phyloP scores from a whole-genome alignment of 805 yeast species.

The Lipomyces mesembrius region DNA sequence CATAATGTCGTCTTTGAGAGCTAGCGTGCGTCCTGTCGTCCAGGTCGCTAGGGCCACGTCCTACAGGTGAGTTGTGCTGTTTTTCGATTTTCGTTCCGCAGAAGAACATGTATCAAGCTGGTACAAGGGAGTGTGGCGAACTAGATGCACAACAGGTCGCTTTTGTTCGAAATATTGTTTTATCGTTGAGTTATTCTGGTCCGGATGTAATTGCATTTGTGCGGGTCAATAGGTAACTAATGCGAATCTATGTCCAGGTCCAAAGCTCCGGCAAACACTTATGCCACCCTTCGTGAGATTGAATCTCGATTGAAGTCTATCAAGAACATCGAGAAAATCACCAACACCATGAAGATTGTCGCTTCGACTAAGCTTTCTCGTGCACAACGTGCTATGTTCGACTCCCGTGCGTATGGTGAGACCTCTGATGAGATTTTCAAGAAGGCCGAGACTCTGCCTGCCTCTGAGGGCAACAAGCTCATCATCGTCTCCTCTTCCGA shows the following conservation, averaged over 20 bases:
- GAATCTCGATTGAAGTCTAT: slow-evolving; percentile 97
- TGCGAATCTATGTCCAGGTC: slow-evolving; percentile 11
- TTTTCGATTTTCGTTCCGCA: neutral
- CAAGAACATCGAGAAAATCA: slow-evolving; percentile 98
- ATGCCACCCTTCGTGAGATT: slow-evolving; percentile 96
- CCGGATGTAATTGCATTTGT: neutral
- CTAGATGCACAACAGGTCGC: neutral
- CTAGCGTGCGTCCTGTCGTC: slow-evolving; percentile 40
- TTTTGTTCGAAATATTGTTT: neutral
- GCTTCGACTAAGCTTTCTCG: slow-evolving; percentile 95
- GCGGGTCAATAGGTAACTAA: neutral
- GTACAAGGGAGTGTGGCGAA: neutral
- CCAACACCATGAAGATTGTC: slow-evolving; percentile 99
- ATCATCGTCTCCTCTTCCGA: slow-evolving; percentile 91
- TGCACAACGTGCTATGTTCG: slow-evolving; percentile 93
- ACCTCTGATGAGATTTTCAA: slow-evolving; percentile 79
- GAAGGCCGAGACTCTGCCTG: slow-evolving; percentile 46
- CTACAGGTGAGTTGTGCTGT: slow-evolving; percentile 37
- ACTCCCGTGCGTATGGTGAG: slow-evolving; percentile 81
- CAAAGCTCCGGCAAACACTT: slow-evolving; percentile 29
- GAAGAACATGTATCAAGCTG: too few relatives aligned
- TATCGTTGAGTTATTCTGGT: neutral
- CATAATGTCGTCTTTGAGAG: slow-evolving; percentile 42
- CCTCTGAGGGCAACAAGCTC: slow-evolving; percentile 62
- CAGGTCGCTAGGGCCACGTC: slow-evolving; percentile 40